Evolutionary conservation across 768 basidiomycete genomes (phyloP).

Genomic region (Tricholoma sp.): DNA sequence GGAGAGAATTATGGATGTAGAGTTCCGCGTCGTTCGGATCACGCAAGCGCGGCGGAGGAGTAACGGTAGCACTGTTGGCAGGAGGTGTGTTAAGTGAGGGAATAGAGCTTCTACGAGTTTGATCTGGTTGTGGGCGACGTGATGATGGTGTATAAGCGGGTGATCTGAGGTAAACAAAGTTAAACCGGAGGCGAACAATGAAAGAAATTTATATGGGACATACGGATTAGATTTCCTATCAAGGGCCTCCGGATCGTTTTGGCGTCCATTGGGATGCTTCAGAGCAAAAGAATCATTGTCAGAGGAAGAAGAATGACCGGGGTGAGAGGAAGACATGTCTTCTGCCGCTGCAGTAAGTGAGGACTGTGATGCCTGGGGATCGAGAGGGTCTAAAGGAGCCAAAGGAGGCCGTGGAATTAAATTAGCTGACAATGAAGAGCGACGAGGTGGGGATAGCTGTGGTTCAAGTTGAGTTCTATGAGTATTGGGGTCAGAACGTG

Average conservation of each 20-base stretch:
- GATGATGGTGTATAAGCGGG: slow-evolving; percentile 5
- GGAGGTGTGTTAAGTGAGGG: slow-evolving; percentile 1
- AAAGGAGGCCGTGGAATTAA: slow-evolving; percentile 11
- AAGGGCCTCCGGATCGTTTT: slow-evolving; percentile 2
- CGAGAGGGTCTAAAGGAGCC: slow-evolving; percentile 9
- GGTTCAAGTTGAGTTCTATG: slow-evolving; percentile 13
- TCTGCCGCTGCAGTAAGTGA: slow-evolving; percentile 8
- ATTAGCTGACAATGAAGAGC: slow-evolving; percentile 10
- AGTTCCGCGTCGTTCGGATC: slow-evolving; percentile 18
- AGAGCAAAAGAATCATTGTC: slow-evolving; percentile 3
- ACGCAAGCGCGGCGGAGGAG: slow-evolving; percentile 6
- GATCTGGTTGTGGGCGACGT: slow-evolving; percentile 8
- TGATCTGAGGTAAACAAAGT: slow-evolving; percentile 7
- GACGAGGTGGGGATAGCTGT: slow-evolving; percentile 8
- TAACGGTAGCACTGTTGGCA: slow-evolving; percentile 1
- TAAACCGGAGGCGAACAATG: not conserved
- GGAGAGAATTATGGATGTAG: slow-evolving; percentile 40
- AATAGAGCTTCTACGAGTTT: not conserved
- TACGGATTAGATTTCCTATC: slow-evolving; percentile 6
- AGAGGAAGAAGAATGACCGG: slow-evolving; percentile 1
- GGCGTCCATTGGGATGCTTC: slow-evolving; percentile 6
- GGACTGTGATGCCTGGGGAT: slow-evolving; percentile 10
- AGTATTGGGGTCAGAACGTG: slow-evolving; percentile 14
- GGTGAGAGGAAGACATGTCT: slow-evolving; percentile 7
- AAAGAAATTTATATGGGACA: not conserved